Evolutionary conservation across 2,329 filamentous ascomycete genomes (phyloP).

Genomic region (Clarireedia paspali): DNA sequence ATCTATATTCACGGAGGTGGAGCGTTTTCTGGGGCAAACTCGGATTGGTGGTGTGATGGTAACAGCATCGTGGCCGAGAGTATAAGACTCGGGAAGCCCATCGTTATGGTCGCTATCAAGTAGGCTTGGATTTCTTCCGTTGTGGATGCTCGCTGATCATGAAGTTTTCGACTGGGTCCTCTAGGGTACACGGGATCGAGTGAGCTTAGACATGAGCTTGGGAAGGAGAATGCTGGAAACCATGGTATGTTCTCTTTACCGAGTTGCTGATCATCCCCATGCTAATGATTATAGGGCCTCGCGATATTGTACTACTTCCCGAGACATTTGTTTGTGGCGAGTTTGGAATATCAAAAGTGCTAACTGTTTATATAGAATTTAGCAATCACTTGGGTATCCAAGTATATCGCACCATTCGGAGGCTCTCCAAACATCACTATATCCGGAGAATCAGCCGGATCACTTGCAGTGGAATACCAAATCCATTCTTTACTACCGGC

Average conservation of each 20-base stretch:
- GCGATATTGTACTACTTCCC: background rate
- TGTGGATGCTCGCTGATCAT: background rate
- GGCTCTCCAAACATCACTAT: slow-evolving; percentile 48
- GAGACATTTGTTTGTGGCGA: no score
- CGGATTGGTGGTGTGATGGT: background rate
- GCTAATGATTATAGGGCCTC: background rate
- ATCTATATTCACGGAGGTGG: slow-evolving; percentile 47
- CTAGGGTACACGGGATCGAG: slow-evolving; percentile 8
- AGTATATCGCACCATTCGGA: slow-evolving; percentile 49
- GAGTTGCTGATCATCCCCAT: no score
- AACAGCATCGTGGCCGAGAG: slow-evolving; percentile 9
- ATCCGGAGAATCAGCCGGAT: slow-evolving; percentile 51
- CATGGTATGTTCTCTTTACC: background rate
- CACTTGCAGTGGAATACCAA: slow-evolving; percentile 1
- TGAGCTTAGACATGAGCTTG: slow-evolving; percentile 7
- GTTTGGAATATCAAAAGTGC: no score
- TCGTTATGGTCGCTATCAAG: slow-evolving; percentile 12
- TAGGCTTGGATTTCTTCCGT: background rate
- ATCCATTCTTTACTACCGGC: slow-evolving; percentile 7
- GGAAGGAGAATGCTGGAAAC: background rate
- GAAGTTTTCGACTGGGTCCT: slow-evolving; percentile 10
- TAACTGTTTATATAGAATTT: slow-evolving; percentile 31
- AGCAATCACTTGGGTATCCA: slow-evolving; percentile 49
- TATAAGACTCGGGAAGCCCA: background rate
- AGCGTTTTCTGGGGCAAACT: slow-evolving; percentile 11